These are phyloP conservation scores for Rhizopus sp. DNA, from an alignment of 371 early-diverging fungal genomes.

Conservation along the genomic window DNA sequence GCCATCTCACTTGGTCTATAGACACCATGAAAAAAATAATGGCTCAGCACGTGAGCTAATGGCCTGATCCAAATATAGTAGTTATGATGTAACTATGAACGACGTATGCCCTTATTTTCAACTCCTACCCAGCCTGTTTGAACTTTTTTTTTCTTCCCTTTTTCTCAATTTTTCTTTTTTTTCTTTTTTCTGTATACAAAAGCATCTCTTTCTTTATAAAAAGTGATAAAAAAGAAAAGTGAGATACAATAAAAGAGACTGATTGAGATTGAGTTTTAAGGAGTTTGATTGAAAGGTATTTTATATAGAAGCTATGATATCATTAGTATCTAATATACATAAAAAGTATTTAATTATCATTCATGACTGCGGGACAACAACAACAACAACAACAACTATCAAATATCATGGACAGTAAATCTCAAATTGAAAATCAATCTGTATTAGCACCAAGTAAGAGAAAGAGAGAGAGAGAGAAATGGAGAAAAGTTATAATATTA, in stretches of 20 bases:
- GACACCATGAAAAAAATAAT: not conserved
- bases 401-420: not conserved
- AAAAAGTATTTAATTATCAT: too few relatives aligned
- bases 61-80: not conserved
- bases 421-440: not conserved
- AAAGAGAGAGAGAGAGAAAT: not conserved
- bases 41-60: not conserved
- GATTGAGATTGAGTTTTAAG: too few relatives aligned
- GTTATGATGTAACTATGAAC: not conserved
- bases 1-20: not conserved
- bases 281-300: too few relatives aligned
- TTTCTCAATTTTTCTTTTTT: not conserved
- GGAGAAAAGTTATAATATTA: not conserved
- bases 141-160: constrained; percentile 3
- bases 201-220: not conserved
- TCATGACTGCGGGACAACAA: too few relatives aligned
- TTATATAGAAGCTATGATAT: too few relatives aligned
- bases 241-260: not conserved
- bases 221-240: not conserved
- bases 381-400: too few relatives aligned
- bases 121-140: not conserved
- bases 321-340: too few relatives aligned
- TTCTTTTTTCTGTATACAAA: not conserved
- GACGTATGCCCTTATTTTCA: not conserved
- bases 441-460: constrained; percentile 3